Evolutionary conservation across 2,329 filamentous ascomycete genomes (phyloP), one percentile per base, ranked within the genome.

Genomic region (Exophiala oligosperma): DNA sequence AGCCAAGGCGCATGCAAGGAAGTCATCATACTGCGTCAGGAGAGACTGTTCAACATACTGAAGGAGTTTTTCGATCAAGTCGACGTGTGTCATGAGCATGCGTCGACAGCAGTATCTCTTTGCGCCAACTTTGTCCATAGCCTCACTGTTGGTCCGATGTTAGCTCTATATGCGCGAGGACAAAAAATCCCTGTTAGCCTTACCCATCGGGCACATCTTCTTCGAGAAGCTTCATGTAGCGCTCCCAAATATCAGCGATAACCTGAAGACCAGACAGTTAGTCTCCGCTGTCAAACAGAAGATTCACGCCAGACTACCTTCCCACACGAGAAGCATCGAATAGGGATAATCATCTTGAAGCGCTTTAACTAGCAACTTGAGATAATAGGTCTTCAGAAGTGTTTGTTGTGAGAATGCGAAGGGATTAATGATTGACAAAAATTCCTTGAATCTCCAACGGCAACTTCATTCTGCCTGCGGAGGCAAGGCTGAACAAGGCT

Each of bases 41-140:
- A 35, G 8, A 35, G 32, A 35, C 32, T 35, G 32, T 35, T 35
- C n/a, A 21, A 57, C 84, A 68, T 87, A 96, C 90, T 93, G 91
- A 66, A 99, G 85, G 51, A 99, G 85, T 79, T 99, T 99, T 82
- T 99, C 94, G 69, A 99, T 97, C 62, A 99, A 82, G 74, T 99
- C 94, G 70, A 99, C 94, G 77, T 99, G 94, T 60, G 94, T 99
- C 90, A 99, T 97, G 76, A 99, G 87, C 94, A 99, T 99, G 71
- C 94, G 89, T 68, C 94, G 90, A 80, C 94, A 99, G 84, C 94
- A 99, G 81, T 99, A 99, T 68, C 94, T 86, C 77, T 91, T 93
- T 71, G 95, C 89, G 56, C 92, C 92, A 53, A 99, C 86, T 72
- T 92, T 84, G 76, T 97, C 92, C 89, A 99, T 96, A 43, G 93